Conservation (phyloP, 352 stramenopile genomes). For the Globisporangium alternatum region DNA sequence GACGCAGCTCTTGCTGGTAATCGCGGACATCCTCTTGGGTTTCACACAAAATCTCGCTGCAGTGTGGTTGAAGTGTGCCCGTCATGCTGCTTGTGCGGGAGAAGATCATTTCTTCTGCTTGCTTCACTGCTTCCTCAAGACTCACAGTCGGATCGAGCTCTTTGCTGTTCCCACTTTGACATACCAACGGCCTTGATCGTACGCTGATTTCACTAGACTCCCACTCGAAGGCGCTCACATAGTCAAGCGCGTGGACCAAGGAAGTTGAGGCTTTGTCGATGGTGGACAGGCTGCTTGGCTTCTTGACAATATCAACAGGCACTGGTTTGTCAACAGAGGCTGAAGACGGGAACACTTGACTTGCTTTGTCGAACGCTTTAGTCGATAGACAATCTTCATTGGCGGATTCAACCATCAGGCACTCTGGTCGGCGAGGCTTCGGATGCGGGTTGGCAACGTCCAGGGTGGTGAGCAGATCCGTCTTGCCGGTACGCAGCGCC, state of each 20-base stretch:
- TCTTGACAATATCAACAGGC: neutral
- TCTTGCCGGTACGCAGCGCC: slow-evolving; percentile 7
- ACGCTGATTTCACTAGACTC: slow-evolving; percentile 1
- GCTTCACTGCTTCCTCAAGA: slow-evolving; percentile 1
- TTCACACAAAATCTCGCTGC: neutral
- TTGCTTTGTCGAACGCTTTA: neutral
- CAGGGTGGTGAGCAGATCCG: neutral
- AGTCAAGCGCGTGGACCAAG: neutral
- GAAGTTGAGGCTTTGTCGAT: neutral
- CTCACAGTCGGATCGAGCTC: neutral
- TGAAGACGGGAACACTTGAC: neutral
- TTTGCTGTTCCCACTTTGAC: neutral
- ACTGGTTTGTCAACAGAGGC: neutral
- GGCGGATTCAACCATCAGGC: neutral
- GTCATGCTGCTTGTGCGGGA: neutral
- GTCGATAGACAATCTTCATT: neutral
- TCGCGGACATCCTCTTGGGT: neutral
- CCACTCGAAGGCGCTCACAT: slow-evolving; percentile 10
- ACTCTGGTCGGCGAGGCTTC: neutral
- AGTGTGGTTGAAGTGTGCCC: neutral
- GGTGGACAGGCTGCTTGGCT: neutral
- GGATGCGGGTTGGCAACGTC: neutral
- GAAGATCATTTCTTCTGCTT: slow-evolving; percentile 6
- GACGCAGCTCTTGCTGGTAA: no score
- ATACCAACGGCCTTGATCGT: neutral